Conservation (phyloP, 305 asterid genomes). For the Plantago lanceolata region DNA sequence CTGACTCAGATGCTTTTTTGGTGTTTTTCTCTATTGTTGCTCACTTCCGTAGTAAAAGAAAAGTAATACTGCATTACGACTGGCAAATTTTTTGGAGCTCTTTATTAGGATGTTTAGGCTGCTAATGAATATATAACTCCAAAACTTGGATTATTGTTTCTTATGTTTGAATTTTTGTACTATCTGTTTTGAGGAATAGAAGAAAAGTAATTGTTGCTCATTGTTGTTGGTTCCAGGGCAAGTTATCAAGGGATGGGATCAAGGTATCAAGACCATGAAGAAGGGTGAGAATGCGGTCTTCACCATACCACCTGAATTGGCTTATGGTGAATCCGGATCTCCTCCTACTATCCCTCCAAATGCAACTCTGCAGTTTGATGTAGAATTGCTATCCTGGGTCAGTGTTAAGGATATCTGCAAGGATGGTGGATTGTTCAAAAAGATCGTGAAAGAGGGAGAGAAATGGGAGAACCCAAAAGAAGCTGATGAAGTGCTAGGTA, state of each 20-base stretch:
- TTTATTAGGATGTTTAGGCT: no score
- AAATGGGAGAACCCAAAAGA: constrained; percentile 95
- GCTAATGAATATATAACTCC: no score
- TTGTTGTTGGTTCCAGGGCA: constrained; percentile 47
- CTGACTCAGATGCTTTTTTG: no score
- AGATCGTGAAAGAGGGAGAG: constrained; percentile 67
- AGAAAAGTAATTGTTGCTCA: not conserved
- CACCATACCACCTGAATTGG: constrained; percentile 78
- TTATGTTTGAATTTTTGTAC: not conserved
- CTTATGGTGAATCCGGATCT: constrained; percentile 84
- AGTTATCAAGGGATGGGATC: constrained; percentile 93
- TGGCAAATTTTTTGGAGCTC: no score
- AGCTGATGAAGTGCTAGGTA: constrained; percentile 75
- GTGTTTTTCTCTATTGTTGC: not conserved
- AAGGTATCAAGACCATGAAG: constrained; percentile 87
- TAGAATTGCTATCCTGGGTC: constrained; percentile 79
- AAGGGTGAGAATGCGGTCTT: constrained; percentile 84
- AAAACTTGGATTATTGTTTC: not conserved
- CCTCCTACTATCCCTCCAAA: constrained; percentile 94
- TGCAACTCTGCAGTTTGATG: constrained; percentile 85
- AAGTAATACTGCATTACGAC: no score
- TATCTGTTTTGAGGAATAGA: not conserved
- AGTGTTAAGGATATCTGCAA: constrained; percentile 93
- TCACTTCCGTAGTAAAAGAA: no score
- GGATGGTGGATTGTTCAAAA: constrained; percentile 89